phyloP scores from a whole-genome alignment of 2,329 filamentous ascomycete species.

The Pseudogymnoascus sp. region DNA sequence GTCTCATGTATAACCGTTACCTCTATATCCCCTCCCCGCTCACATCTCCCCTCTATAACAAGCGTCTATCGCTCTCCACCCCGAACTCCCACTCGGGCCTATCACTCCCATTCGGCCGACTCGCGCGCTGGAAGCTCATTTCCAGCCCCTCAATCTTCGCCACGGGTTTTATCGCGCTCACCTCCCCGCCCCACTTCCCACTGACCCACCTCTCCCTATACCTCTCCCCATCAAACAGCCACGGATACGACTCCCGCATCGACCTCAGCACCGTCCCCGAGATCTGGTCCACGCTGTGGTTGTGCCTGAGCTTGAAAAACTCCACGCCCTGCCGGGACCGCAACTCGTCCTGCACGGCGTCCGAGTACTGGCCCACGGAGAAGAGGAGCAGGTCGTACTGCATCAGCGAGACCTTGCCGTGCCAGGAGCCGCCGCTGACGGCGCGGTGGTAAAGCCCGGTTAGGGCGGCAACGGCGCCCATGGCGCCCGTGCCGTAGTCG shows the following conservation, averaged over 20 bases:
- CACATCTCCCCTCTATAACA: background rate
- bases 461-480: slow-evolving; percentile 61
- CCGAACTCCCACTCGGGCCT: slow-evolving; percentile 36
- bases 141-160: slow-evolving; percentile 24
- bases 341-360: slow-evolving; percentile 39
- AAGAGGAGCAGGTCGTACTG: slow-evolving; percentile 64
- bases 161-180: slow-evolving; percentile 23
- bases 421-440: slow-evolving; percentile 57
- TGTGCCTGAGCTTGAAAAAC: slow-evolving; percentile 25
- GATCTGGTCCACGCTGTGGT: slow-evolving; percentile 28
- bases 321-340: slow-evolving; percentile 18
- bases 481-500: slow-evolving; percentile 64
- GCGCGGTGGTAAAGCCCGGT: slow-evolving; percentile 56
- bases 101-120: slow-evolving; percentile 45
- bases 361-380: slow-evolving; percentile 49
- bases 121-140: slow-evolving; percentile 25
- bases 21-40: background rate
- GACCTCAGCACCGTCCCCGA: slow-evolving; percentile 23
- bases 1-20: background rate
- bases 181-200: slow-evolving; percentile 25
- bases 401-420: slow-evolving; percentile 55
- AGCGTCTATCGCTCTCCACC: slow-evolving; percentile 21
- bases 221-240: slow-evolving; percentile 28
- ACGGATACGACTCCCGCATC: slow-evolving; percentile 24
- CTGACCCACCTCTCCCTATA: slow-evolving; percentile 24